Percentiles rank a stretch among this genome's conserved stretches.
These are phyloP conservation scores for Cardamine chenopodiifolia DNA, from an alignment of 345 rosid species.

Conservation along the genomic window DNA sequence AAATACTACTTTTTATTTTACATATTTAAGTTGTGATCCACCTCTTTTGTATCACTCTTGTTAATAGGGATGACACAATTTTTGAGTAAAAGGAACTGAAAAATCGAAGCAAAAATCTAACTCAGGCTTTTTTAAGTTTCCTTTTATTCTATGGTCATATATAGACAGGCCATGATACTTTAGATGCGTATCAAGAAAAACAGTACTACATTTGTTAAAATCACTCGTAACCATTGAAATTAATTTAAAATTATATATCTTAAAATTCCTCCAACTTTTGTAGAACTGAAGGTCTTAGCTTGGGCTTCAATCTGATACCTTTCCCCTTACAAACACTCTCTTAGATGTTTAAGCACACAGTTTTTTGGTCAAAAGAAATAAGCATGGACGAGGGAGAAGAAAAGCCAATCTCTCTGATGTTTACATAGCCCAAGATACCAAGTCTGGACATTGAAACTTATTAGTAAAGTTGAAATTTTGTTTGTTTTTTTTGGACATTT, in stretches of 20 bases:
- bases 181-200: neutral
- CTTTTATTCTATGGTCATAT: neutral
- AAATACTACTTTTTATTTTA: conserved; percentile 20
- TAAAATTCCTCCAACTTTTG: neutral
- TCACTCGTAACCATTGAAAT: neutral
- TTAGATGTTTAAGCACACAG: neutral
- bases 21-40: neutral
- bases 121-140: neutral
- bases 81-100: neutral
- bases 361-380: neutral
- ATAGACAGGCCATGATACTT: neutral
- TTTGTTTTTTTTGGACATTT: neutral
- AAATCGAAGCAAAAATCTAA: neutral
- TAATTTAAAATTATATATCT: neutral
- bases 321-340: neutral
- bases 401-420: neutral
- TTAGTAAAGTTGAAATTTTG: neutral
- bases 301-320: neutral
- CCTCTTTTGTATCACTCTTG: neutral
- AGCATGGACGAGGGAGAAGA: neutral
- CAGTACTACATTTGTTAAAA: neutral
- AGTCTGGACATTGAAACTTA: conserved; percentile 8
- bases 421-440: neutral
- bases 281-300: no score
- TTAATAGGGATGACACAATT: neutral